A percentile compares a stretch with the other conserved stretches of the same genome.
Evolutionary conservation across 805 yeast genomes (phyloP).

Genomic region (Saccharomycopsis olivae): DNA sequence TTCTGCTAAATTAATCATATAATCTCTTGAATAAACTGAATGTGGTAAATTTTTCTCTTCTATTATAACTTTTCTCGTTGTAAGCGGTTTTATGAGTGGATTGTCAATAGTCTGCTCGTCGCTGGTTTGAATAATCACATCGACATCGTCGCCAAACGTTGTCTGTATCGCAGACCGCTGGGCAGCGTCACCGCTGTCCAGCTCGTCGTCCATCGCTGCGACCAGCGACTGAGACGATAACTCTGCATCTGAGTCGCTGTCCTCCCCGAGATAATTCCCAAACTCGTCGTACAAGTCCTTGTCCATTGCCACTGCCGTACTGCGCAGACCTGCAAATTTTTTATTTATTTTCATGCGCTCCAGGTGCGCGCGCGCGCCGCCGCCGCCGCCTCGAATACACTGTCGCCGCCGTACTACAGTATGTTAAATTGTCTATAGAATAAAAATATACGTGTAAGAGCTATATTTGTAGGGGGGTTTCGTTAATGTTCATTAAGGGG

Average conservation of each 20-base stretch:
- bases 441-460: no score
- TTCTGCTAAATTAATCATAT: constrained; percentile 38
- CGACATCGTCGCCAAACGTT: constrained; percentile 53
- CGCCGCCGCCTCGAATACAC: no score
- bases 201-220: constrained; percentile 14
- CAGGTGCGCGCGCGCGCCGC: no score
- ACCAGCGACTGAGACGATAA: neutral
- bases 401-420: no score
- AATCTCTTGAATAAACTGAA: constrained; percentile 51
- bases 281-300: constrained; percentile 75
- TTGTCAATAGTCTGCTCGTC: constrained; percentile 37
- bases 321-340: no score
- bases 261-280: constrained; percentile 55
- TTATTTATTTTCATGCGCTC: no score
- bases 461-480: no score
- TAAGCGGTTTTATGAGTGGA: constrained; percentile 54
- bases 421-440: no score
- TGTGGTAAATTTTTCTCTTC: constrained; percentile 49
- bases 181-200: constrained; percentile 6
- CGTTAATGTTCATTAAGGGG: no score
- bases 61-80: constrained; percentile 32
- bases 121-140: constrained; percentile 47
- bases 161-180: constrained; percentile 32
- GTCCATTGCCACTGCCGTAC: constrained; percentile 37
- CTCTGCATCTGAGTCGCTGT: constrained; percentile 37